Percentiles rank a stretch among this genome's conserved stretches.
Evolutionary conservation across 192 early-diverging fungal genomes (phyloP).

Genomic region (Coemansia sp.): DNA sequence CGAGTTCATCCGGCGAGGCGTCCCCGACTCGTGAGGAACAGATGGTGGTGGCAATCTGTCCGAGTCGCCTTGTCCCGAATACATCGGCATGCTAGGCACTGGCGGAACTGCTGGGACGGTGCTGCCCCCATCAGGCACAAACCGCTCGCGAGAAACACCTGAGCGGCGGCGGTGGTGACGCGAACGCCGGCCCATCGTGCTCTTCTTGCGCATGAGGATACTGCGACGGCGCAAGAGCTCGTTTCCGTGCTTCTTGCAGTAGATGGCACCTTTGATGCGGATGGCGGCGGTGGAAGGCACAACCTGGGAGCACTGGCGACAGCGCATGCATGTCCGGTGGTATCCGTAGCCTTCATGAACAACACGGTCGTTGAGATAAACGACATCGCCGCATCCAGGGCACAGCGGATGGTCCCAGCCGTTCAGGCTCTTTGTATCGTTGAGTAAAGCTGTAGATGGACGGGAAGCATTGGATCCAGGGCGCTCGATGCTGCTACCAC

Average conservation of each 20-base stretch:
- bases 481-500: constrained; percentile 16
- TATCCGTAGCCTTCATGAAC: constrained; percentile 55
- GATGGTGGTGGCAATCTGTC: constrained; percentile 12
- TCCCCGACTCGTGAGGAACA: background rate
- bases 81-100: constrained; percentile 38
- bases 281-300: constrained; percentile 33
- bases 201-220: constrained; percentile 59
- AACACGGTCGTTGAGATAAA: constrained; percentile 55
- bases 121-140: constrained; percentile 5
- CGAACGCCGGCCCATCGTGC: constrained; percentile 53
- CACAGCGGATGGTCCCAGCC: constrained; percentile 57
- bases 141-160: constrained; percentile 29
- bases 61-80: constrained; percentile 9
- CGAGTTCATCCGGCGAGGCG: constrained; percentile 35
- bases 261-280: constrained; percentile 53
- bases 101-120: constrained; percentile 21
- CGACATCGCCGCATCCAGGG: constrained; percentile 42
- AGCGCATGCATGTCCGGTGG: constrained; percentile 57
- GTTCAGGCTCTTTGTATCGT: constrained; percentile 49
- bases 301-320: constrained; percentile 51
- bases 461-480: constrained; percentile 40
- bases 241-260: constrained; percentile 56
- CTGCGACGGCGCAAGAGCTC: constrained; percentile 56
- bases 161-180: constrained; percentile 36
- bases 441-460: constrained; percentile 44